Conservation (phyloP, 495 filamentous ascomycete genomes). For the Podospora sp. region DNA sequence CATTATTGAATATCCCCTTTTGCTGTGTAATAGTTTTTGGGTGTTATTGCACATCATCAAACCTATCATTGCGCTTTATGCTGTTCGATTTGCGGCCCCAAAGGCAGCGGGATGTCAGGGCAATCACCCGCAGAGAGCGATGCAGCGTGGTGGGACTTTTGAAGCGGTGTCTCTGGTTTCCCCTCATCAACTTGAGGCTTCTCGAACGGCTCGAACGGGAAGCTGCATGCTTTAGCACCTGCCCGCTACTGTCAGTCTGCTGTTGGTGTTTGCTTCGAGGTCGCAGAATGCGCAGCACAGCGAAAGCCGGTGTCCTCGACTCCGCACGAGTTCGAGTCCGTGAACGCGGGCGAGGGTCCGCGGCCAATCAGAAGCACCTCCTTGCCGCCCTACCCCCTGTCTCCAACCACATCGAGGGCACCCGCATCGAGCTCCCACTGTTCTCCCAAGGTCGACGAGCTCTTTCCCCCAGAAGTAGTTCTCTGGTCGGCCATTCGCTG, state of each 20-base stretch:
- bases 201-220: neutral
- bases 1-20: neutral
- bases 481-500: slow-evolving; percentile 22
- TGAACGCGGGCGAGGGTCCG: slow-evolving; percentile 21
- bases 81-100: neutral
- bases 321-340: slow-evolving; percentile 12
- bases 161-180: neutral
- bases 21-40: neutral
- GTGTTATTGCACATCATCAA: neutral
- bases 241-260: neutral
- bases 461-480: neutral
- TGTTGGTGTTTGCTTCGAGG: neutral
- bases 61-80: neutral
- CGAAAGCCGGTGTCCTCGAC: neutral
- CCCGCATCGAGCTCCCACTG: slow-evolving; percentile 10
- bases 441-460: slow-evolving; percentile 9
- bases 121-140: neutral
- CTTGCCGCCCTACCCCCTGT: slow-evolving; percentile 30
- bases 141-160: neutral
- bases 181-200: neutral
- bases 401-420: slow-evolving; percentile 3
- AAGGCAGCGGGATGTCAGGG: neutral
- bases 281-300: neutral
- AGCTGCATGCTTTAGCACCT: neutral
- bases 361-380: slow-evolving; percentile 23